Percentiles rank a stretch among this genome's conserved stretches.
These are phyloP conservation scores for Amphibolis antarctica DNA, from an alignment of 106 monocot genomes.

Conservation along the genomic window DNA sequence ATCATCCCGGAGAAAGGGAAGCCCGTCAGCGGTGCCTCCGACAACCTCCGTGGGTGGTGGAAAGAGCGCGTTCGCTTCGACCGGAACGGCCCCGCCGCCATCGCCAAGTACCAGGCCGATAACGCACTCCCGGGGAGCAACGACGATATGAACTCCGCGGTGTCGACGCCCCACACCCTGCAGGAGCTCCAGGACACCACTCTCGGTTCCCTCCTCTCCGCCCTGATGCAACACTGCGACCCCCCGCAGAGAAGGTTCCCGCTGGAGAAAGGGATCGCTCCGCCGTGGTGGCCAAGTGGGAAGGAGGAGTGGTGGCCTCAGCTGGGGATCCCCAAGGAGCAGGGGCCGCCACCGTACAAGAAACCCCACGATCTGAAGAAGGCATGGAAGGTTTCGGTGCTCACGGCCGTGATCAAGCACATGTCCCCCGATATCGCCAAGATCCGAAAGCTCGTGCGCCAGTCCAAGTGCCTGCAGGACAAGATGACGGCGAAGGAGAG, in stretches of 20 bases:
- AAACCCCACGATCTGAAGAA: constrained; percentile 83
- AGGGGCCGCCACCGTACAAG: constrained; percentile 58
- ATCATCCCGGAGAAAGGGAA: constrained; percentile 52
- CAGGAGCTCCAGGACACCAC: constrained; percentile 79
- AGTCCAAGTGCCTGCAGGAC: constrained; percentile 81
- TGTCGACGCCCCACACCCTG: constrained; percentile 34
- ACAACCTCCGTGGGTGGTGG: constrained; percentile 48
- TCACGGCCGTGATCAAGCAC: constrained; percentile 74
- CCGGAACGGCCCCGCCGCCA: constrained; percentile 39
- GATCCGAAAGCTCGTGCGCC: constrained; percentile 52
- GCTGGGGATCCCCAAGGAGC: constrained; percentile 38
- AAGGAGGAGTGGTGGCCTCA: constrained; percentile 59
- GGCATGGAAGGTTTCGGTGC: constrained; percentile 67
- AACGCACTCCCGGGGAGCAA: constrained; percentile 15
- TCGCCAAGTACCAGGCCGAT: constrained; percentile 33
- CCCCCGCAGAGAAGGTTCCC: constrained; percentile 72
- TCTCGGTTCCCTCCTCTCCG: constrained; percentile 58
- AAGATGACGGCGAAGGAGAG: constrained; percentile 88
- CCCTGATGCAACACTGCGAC: constrained; percentile 78
- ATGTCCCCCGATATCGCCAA: constrained; percentile 74
- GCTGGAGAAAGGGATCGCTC: constrained; percentile 58
- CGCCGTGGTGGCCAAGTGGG: constrained; percentile 76
- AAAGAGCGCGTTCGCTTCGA: constrained; percentile 45
- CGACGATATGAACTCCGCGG: constrained; percentile 19
- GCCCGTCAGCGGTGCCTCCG: constrained; percentile 42